phyloP scores from a whole-genome alignment of 2,329 filamentous ascomycete species.

The Aspergillus aculeatus region DNA sequence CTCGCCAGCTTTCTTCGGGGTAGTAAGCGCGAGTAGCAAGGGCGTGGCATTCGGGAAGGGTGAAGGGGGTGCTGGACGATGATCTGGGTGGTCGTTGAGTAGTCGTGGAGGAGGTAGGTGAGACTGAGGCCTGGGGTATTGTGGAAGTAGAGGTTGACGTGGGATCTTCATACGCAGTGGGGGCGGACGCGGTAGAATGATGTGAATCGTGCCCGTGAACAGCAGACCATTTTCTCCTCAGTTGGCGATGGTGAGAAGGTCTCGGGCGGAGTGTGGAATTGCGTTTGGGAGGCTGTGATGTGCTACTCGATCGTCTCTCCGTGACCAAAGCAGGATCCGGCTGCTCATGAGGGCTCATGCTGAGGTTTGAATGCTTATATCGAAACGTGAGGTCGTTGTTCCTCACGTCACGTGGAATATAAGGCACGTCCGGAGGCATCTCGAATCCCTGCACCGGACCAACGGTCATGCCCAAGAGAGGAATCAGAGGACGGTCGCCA shows the following conservation, averaged over 20 bases:
- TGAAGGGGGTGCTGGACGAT: slow-evolving; percentile 13
- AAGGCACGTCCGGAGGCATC: slow-evolving; percentile 34
- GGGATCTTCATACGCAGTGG: background rate
- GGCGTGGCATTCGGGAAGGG: slow-evolving; percentile 37
- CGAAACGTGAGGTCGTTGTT: slow-evolving; percentile 22
- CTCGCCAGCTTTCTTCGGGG: slow-evolving; percentile 41
- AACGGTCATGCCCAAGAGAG: slow-evolving; percentile 56
- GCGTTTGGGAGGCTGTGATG: background rate
- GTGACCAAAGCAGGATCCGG: background rate
- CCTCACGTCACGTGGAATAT: slow-evolving; percentile 27
- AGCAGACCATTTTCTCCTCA: background rate
- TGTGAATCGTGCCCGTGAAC: background rate
- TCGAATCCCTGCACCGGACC: slow-evolving; percentile 56
- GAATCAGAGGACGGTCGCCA: slow-evolving; percentile 43
- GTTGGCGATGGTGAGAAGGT: background rate
- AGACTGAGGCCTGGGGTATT: background rate
- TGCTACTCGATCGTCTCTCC: background rate
- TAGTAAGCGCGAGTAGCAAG: slow-evolving; percentile 31
- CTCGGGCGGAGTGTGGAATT: background rate
- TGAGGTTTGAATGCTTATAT: slow-evolving; percentile 17
- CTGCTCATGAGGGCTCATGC: background rate
- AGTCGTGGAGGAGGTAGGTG: background rate
- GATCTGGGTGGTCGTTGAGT: background rate
- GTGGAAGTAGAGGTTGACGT: background rate
- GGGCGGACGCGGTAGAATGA: background rate